Evolutionary conservation across 768 basidiomycete species (phyloP), one percentile per base, ranked within the genome.

Genomic region (Psilocybe subaeruginosa): DNA sequence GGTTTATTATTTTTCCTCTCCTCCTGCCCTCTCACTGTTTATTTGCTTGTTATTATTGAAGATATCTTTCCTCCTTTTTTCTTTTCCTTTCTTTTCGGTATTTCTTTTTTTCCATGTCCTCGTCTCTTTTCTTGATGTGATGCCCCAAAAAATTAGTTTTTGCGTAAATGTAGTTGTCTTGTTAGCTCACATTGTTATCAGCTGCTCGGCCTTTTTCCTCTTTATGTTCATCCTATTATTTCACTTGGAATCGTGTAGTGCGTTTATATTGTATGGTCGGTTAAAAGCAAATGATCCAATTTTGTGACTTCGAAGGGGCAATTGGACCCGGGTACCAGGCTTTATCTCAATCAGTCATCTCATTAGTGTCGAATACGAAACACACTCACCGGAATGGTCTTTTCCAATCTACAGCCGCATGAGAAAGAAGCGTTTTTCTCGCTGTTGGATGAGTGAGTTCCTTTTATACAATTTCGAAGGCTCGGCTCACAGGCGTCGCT

Each of bases 371-470:
- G 39, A 16, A 29, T 27, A 53, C 51, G 48, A 48, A 53, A 47
- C 49, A 58, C 62, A 63, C 66, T 58, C 58, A 67, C 65, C 66
- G 58, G 61, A 59, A 92, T 92, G 91, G 89, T 88, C 45, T 93
- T 93, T 69, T 71, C 90, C 58, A 88, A 83, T 65, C 81, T 93
- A 49, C 77, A 84, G 17, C 62, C 74, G 54, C 76, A 86, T 64
- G 92, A 93, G 73, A 93, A 93, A 72, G 84, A 90, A 57, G 91
- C 92, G 12, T 93, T 93, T 74, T 93, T 93, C 69, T 80, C 82
- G 31, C 82, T 93, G 23, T 77, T 93, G 37, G 92, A 93, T 70
- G 92, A 93, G 92, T 92, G 72, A 75, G 80, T 73, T 62, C 54
- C 56, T 47, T 63, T 69, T 61, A 60, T 60, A 54, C 56, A 43